These are phyloP conservation scores for Phytophthora macrochlamydospora DNA, from an alignment of 352 stramenopile genomes.

Conservation along the genomic window DNA sequence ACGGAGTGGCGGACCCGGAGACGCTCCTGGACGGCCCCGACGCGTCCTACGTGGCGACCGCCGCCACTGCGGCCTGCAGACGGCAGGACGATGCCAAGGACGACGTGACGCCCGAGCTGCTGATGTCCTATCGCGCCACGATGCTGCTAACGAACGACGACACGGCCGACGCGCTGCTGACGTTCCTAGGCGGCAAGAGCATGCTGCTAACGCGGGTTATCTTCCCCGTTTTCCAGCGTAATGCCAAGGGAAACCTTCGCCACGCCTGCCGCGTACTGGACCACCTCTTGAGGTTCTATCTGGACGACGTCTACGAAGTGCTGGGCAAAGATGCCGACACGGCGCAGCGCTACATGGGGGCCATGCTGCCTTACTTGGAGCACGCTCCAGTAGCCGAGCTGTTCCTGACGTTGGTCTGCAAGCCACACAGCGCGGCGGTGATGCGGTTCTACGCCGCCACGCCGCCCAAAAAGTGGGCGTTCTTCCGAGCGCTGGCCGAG, in stretches of 20 bases:
- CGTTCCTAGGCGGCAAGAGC: slow-evolving; percentile 83
- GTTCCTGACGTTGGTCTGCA: slow-evolving; percentile 88
- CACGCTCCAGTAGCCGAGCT: slow-evolving; percentile 85
- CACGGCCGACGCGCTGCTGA: slow-evolving; percentile 74
- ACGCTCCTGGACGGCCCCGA: slow-evolving; percentile 51
- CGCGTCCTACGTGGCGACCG: slow-evolving; percentile 28
- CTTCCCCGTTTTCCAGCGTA: slow-evolving; percentile 78
- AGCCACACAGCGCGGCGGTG: slow-evolving; percentile 75
- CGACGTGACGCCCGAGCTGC: slow-evolving; percentile 65
- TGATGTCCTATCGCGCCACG: slow-evolving; percentile 83
- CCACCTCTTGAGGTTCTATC: slow-evolving; percentile 80
- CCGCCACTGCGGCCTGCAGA: slow-evolving; percentile 6
- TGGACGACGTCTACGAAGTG: slow-evolving; percentile 90
- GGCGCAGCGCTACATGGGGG: slow-evolving; percentile 81
- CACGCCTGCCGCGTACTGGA: slow-evolving; percentile 91
- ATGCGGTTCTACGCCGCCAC: slow-evolving; percentile 74
- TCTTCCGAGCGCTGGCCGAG: slow-evolving; percentile 86
- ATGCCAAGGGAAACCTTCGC: slow-evolving; percentile 78
- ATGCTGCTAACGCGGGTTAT: slow-evolving; percentile 79
- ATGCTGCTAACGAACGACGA: slow-evolving; percentile 92
- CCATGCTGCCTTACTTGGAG: slow-evolving; percentile 83
- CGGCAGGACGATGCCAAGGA: slow-evolving; percentile 36
- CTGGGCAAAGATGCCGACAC: slow-evolving; percentile 65
- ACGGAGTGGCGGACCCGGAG: slow-evolving; percentile 28
- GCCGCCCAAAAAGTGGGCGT: slow-evolving; percentile 86